Evolutionary conservation across 1,139 yeast genomes (phyloP).

Genomic region (Pichia sp.): DNA sequence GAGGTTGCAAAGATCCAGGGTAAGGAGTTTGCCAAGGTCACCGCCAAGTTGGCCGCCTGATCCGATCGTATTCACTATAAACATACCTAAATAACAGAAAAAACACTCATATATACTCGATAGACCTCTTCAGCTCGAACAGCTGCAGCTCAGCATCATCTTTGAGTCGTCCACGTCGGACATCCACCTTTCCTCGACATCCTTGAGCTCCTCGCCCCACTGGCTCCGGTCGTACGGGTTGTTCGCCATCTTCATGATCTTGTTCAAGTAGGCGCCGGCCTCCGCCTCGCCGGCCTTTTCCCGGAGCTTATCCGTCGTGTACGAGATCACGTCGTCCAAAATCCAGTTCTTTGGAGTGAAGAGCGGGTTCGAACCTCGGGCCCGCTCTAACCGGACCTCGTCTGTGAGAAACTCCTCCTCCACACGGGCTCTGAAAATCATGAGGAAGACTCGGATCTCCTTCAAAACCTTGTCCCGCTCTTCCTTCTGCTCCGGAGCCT

Average conservation of each 20-base stretch:
- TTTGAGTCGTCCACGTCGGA: conserved; percentile 43
- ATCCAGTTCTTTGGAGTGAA: conserved; percentile 87
- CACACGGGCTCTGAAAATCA: conserved; percentile 39
- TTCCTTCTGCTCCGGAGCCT: conserved; percentile 28
- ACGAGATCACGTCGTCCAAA: conserved; percentile 71
- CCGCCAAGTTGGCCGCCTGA: conserved; percentile 16
- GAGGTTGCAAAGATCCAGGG: conserved; percentile 64
- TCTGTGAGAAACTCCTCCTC: conserved; percentile 36
- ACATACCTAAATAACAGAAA: too few species aligned
- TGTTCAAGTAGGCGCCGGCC: conserved; percentile 40
- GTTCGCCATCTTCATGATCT: conserved; percentile 57
- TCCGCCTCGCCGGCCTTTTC: conserved; percentile 33
- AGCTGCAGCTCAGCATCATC: conserved; percentile 61
- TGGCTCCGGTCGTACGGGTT: conserved; percentile 54
- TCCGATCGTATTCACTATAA: too few species aligned
- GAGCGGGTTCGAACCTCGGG: conserved; percentile 59
- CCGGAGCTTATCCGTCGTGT: conserved; percentile 28
- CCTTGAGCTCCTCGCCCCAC: conserved; percentile 65
- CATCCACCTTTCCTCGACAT: conserved; percentile 53
- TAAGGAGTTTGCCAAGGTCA: conserved; percentile 46
- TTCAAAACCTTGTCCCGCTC: conserved; percentile 36
- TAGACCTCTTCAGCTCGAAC: conserved; percentile 45
- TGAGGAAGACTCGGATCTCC: conserved; percentile 40
- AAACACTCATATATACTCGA: too few species aligned
- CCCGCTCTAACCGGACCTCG: conserved; percentile 37